These are phyloP conservation scores for Moricandia moricandioides DNA, from an alignment of 345 rosid genomes.

Conservation along the genomic window DNA sequence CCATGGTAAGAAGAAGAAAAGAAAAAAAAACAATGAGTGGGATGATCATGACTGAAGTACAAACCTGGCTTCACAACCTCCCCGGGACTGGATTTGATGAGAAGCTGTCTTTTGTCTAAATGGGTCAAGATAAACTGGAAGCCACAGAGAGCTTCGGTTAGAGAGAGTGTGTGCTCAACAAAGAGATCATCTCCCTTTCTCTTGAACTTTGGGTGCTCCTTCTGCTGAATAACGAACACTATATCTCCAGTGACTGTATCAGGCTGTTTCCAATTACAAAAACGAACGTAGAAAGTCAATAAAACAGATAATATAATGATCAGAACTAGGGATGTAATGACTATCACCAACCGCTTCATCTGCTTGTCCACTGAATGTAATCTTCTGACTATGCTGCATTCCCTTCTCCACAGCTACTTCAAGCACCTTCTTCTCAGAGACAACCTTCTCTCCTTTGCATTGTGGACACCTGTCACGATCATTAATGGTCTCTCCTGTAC, in stretches of 20 bases:
- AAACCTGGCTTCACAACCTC: conserved; percentile 87
- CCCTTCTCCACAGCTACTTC: conserved; percentile 90
- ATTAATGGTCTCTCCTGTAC: background rate
- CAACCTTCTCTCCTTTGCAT: conserved; percentile 8
- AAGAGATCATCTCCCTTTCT: conserved; percentile 81
- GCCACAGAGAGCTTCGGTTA: conserved; percentile 88
- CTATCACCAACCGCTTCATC: conserved; percentile 68
- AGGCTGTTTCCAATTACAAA: conserved; percentile 52
- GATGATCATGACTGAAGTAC: background rate
- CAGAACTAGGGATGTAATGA: background rate
- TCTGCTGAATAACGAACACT: conserved; percentile 79
- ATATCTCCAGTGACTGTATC: conserved; percentile 81
- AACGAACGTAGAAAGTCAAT: background rate
- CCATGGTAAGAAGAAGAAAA: background rate
- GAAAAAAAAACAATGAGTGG: background rate
- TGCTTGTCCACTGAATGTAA: conserved; percentile 87
- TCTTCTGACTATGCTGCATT: conserved; percentile 82
- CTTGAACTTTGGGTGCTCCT: conserved; percentile 85
- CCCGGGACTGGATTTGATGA: conserved; percentile 75
- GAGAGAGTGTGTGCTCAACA: conserved; percentile 72
- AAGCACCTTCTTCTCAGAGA: conserved; percentile 64
- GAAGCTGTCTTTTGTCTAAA: conserved; percentile 79
- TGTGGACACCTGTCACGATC: background rate
- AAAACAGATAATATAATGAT: background rate
- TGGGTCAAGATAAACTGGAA: conserved; percentile 75